Evolutionary conservation across 495 filamentous ascomycete genomes (phyloP), one percentile per base, ranked within the genome.

Genomic region (Jackrogersella minutella): DNA sequence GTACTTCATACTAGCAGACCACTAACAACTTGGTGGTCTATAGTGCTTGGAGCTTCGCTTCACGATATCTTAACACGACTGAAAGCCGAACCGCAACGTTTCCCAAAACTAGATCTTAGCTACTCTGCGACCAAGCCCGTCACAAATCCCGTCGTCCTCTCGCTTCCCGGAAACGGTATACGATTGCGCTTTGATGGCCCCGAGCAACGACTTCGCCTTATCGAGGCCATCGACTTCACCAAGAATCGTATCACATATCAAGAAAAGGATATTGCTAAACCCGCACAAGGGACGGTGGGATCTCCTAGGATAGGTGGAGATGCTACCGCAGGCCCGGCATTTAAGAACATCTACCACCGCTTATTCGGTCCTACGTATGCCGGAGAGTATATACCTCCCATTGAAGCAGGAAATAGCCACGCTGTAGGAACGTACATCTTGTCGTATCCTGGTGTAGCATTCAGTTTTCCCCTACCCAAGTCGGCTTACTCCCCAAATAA

Each of bases 371-470:
- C 93, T 11, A 93, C 94, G 0, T 97, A 93, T 72, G 88, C 91
- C 2, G 95, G 95, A 31, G 95, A 99, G 80, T 97, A 93, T 64
- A 79, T 96, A 24, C 82, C 89, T 17, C 58, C 87, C 87, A 6
- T 52, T 41, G 70, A 17, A 4, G 4, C 41, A 16, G 56, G 17
- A 54, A 69, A 33, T 58, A 58, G 21, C 53, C 78, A 33, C 73
- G 78, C 22, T 69, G 77, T 86, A 8, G 84, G 83, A 5, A 85
- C 82, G 6, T 98, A 97, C 72, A 85, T 96, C 11, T 80, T 97
- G 10, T 97, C 94, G 2, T 99, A 97, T 75, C 93, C 94, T 9
- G 95, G 95, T 0, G 86, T 99, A 21, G 91, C 93, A 0, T 97
- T 98, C 73, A 90, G 87, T 5, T 99, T 98, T 66, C 90, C 92